A percentile compares a stretch with the other conserved stretches of the same genome.
Conservation (phyloP, 2,329 filamentous ascomycete species). For the Waltergamsia citrina region DNA sequence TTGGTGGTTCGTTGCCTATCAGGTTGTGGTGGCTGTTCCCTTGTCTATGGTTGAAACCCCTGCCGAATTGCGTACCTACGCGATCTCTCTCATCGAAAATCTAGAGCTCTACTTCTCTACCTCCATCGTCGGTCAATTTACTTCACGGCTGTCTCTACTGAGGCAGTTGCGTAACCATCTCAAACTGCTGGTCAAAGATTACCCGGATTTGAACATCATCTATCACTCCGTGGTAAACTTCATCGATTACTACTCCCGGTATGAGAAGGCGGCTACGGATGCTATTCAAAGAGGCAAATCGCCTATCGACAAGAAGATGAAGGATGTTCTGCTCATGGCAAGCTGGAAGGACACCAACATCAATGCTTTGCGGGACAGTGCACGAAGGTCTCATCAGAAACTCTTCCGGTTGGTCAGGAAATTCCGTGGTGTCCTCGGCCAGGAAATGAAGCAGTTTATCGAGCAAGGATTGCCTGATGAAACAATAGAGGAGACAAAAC, state of each 20-base stretch:
- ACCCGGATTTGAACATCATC: constrained; percentile 48
- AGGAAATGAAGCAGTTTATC: constrained; percentile 61
- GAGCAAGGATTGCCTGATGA: constrained; percentile 49
- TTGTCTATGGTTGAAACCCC: constrained; percentile 52
- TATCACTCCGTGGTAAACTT: constrained; percentile 65
- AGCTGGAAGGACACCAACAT: constrained; percentile 99
- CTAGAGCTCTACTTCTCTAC: constrained; percentile 71
- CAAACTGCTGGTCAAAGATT: constrained; percentile 47
- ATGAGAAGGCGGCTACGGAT: constrained; percentile 55
- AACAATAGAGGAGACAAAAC: not conserved
- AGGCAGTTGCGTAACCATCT: constrained; percentile 57
- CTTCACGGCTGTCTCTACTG: constrained; percentile 62
- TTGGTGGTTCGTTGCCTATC: constrained; percentile 97
- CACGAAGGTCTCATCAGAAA: constrained; percentile 82
- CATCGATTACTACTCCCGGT: constrained; percentile 64
- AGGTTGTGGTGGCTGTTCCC: constrained; percentile 72
- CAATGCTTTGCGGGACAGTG: constrained; percentile 77
- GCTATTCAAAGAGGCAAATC: constrained; percentile 57
- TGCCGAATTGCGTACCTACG: constrained; percentile 52
- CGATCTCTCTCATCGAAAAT: constrained; percentile 60
- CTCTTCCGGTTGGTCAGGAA: constrained; percentile 87
- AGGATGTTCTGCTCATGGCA: constrained; percentile 82
- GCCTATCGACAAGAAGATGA: constrained; percentile 82
- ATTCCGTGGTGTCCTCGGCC: constrained; percentile 70
- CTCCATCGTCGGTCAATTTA: constrained; percentile 75